These are phyloP conservation scores for Globisporangium megalacanthum DNA, from an alignment of 352 stramenopile species.

Conservation along the genomic window DNA sequence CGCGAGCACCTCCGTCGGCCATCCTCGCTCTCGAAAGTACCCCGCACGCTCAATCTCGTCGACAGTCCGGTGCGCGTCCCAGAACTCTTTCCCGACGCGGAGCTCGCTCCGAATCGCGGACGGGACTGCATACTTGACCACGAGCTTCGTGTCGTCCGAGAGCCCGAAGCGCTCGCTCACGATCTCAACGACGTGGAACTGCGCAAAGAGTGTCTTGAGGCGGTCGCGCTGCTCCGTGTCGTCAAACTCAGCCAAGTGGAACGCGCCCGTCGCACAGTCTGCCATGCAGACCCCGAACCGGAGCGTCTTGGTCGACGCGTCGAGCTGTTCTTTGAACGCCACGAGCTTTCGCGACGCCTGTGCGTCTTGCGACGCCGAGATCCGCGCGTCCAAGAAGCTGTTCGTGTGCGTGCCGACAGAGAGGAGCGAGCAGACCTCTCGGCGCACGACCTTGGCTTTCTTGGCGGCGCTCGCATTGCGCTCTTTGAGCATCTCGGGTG, in stretches of 20 bases:
- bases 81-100: slow-evolving; percentile 81
- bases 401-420: slow-evolving; percentile 94
- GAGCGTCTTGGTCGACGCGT: slow-evolving; percentile 25
- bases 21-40: slow-evolving; percentile 85
- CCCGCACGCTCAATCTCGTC: slow-evolving; percentile 85
- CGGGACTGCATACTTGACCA: slow-evolving; percentile 72
- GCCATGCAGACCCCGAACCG: slow-evolving; percentile 94
- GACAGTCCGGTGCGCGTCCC: slow-evolving; percentile 86
- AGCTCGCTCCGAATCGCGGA: slow-evolving; percentile 58
- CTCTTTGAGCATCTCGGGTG: slow-evolving; percentile 94
- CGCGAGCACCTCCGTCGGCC: slow-evolving; percentile 44
- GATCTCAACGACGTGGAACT: slow-evolving; percentile 84
- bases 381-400: slow-evolving; percentile 90
- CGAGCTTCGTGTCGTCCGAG: slow-evolving; percentile 53
- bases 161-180: slow-evolving; percentile 69
- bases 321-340: slow-evolving; percentile 51
- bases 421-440: slow-evolving; percentile 96
- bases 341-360: slow-evolving; percentile 51
- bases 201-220: slow-evolving; percentile 94
- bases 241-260: slow-evolving; percentile 97
- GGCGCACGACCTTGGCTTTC: slow-evolving; percentile 86
- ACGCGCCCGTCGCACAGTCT: slow-evolving; percentile 90
- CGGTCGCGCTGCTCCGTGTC: slow-evolving; percentile 94
- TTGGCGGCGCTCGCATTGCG: slow-evolving; percentile 78
- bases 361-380: slow-evolving; percentile 46